Base-by-base conservation (phyloP, 2,329 filamentous ascomycete species). In the Xylariaceae sp. region DNA sequence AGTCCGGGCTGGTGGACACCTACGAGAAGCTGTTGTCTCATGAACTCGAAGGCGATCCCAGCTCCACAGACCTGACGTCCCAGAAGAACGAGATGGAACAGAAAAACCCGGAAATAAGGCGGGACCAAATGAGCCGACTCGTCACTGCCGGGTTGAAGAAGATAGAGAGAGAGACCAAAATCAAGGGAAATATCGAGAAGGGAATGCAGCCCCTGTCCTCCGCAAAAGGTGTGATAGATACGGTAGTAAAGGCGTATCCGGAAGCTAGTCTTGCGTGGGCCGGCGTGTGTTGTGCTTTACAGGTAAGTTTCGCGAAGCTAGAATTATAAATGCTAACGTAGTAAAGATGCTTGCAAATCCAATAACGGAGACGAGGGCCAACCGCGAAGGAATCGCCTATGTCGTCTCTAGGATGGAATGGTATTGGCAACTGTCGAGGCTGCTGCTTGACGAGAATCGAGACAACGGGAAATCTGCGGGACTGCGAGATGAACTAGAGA, bases 231-330 rank as follows among this genome's bases (percentile, higher is more conserved):
- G 53, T 71, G 4, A 53, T 71, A 0, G 50, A 61, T 29, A 62
- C 59, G 8, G 67, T 61, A 1, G 26, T 75, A 10, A 43, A 68
- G 39, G 55, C 59, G 11, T 52, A 64, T 3, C 70, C 71, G 0
- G 56, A 72, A 55, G 72, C 72, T 16, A 70, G 70, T 2, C 48
- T 75, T 43, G 65, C 72, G 13, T 77, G 70, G 73, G 64, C 65
- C 6, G 68, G 71, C 13, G 63, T 74, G 27, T 72, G 64, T 51
- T 44, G 73, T 53, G 60, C 49, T 7, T 45, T 75, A 5, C 60
- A 73, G 64, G 72, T 75, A 35, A 43, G 58, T 50, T 32, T 15
- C 32, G 13, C 18, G 23, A 6, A 42, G 4, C 15, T 46, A 8
- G n/a, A 13, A 15, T 16, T 37, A 1, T 2, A 9, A 23, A n/a